Evolutionary conservation across 352 stramenopile genomes (phyloP).

Genomic region (Globisporangium yorkense): DNA sequence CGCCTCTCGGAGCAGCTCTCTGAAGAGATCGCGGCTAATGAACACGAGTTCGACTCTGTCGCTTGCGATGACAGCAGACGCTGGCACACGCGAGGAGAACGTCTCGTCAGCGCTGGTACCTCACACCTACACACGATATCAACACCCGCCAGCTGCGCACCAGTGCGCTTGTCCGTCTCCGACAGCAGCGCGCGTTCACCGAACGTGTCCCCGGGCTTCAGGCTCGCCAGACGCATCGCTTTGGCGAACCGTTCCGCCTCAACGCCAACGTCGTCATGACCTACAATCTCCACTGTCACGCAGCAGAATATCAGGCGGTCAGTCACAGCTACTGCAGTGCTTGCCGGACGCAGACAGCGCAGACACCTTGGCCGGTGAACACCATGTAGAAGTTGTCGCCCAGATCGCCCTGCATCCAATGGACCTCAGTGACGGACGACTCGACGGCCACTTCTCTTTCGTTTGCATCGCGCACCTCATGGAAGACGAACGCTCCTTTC

Average conservation of each 20-base stretch:
- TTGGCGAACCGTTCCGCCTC: constrained; percentile 1
- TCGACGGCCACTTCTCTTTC: background rate
- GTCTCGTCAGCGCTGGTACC: background rate
- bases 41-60: constrained; percentile 56
- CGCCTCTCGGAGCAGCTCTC: constrained; percentile 53
- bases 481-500: constrained; percentile 52
- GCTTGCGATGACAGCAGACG: constrained; percentile 50
- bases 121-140: background rate
- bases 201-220: constrained; percentile 66
- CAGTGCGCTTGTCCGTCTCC: constrained; percentile 49
- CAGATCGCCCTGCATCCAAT: constrained; percentile 41
- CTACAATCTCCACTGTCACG: constrained; percentile 47
- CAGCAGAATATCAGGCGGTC: background rate
- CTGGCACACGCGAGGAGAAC: constrained; percentile 6
- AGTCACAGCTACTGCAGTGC: background rate
- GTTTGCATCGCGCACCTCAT: constrained; percentile 25
- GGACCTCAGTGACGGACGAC: background rate
- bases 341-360: background rate
- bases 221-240: constrained; percentile 31
- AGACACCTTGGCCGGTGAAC: constrained; percentile 60
- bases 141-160: constrained; percentile 14
- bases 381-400: constrained; percentile 80
- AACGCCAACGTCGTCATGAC: constrained; percentile 18
- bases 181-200: constrained; percentile 66
- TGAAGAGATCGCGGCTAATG: constrained; percentile 65